A percentile compares a stretch with the other conserved stretches of the same genome.
These are phyloP conservation scores for Phytophthora pinifolia DNA, from an alignment of 352 stramenopile species.

Conservation along the genomic window DNA sequence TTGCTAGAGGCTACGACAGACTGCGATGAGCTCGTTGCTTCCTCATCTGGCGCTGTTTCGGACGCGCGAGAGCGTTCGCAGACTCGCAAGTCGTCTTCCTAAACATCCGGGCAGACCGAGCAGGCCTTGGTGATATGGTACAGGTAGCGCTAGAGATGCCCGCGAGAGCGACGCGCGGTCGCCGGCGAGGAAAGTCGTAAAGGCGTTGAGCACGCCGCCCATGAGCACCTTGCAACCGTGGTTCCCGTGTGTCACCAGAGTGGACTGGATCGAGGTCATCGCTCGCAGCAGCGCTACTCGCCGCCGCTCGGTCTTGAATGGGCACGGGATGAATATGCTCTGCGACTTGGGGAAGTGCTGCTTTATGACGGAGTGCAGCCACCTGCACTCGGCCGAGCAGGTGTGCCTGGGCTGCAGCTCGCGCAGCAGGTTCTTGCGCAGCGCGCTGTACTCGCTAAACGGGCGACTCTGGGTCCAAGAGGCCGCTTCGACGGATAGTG, in stretches of 20 bases:
- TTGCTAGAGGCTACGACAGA: slow-evolving; percentile 1
- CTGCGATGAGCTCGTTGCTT: not conserved
- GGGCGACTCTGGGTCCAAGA: slow-evolving; percentile 30
- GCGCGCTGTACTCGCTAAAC: slow-evolving; percentile 29
- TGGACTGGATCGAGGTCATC: slow-evolving; percentile 37
- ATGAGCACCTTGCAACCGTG: slow-evolving; percentile 40
- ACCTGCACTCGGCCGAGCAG: slow-evolving; percentile 45
- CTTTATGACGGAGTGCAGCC: slow-evolving; percentile 42
- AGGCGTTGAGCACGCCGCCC: slow-evolving; percentile 31
- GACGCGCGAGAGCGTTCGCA: slow-evolving; percentile 18
- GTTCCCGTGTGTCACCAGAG: slow-evolving; percentile 38
- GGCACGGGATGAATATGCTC: slow-evolving; percentile 17
- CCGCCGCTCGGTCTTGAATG: slow-evolving; percentile 22
- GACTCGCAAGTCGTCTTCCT: slow-evolving; percentile 20
- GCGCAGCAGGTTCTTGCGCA: slow-evolving; percentile 41
- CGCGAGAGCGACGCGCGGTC: slow-evolving; percentile 15
- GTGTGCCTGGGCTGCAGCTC: slow-evolving; percentile 36
- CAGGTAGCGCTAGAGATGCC: slow-evolving; percentile 15
- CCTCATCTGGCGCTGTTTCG: slow-evolving; percentile 3
- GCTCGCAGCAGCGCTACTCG: slow-evolving; percentile 27
- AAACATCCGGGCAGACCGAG: slow-evolving; percentile 13
- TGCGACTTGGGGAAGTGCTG: slow-evolving; percentile 45
- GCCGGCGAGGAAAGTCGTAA: slow-evolving; percentile 28
- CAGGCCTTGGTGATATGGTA: slow-evolving; percentile 7
- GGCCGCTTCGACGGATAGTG: slow-evolving; percentile 11